Evolutionary conservation across 139 green algal genomes (phyloP).

Genomic region (Edaphochlamys debaryana): DNA sequence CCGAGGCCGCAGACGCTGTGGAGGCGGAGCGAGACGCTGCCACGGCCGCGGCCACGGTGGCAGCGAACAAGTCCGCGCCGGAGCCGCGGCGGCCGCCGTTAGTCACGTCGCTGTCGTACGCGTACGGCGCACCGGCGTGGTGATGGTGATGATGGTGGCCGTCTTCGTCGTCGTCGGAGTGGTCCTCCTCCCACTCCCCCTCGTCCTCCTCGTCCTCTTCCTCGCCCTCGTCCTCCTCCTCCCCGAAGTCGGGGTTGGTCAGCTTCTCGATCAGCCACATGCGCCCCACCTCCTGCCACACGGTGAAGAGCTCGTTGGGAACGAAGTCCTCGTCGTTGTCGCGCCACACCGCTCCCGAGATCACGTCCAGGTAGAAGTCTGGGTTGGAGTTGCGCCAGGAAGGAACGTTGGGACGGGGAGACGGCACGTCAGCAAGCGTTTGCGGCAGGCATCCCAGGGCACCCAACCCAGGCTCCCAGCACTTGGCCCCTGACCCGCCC

Average conservation of each 20-base stretch:
- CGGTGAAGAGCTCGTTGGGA: slow-evolving; percentile 25
- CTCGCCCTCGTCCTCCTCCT: not conserved
- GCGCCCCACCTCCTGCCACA: slow-evolving; percentile 32
- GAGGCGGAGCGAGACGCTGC: not conserved
- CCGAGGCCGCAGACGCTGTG: not conserved
- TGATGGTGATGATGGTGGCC: not conserved
- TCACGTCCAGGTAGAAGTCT: slow-evolving; percentile 46
- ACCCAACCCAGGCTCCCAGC: no score
- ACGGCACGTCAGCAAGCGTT: no score
- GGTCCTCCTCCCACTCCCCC: not conserved
- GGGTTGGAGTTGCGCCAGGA: no score
- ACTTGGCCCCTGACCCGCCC: no score
- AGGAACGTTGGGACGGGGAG: no score
- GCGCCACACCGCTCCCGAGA: slow-evolving; percentile 18
- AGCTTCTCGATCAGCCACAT: slow-evolving; percentile 28
- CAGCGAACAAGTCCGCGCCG: not conserved
- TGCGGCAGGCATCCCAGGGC: no score
- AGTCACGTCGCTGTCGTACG: not conserved
- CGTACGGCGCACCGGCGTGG: not conserved
- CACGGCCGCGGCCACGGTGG: not conserved
- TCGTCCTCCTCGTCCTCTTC: not conserved
- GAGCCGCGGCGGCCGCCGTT: no score
- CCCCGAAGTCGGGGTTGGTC: not conserved
- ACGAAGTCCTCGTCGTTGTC: slow-evolving; percentile 39
- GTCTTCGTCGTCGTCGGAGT: not conserved